A percentile compares a stretch with the other conserved stretches of the same genome.
Evolutionary conservation across 106 monocot species (phyloP).

Genomic region (Triglochin maritima): DNA sequence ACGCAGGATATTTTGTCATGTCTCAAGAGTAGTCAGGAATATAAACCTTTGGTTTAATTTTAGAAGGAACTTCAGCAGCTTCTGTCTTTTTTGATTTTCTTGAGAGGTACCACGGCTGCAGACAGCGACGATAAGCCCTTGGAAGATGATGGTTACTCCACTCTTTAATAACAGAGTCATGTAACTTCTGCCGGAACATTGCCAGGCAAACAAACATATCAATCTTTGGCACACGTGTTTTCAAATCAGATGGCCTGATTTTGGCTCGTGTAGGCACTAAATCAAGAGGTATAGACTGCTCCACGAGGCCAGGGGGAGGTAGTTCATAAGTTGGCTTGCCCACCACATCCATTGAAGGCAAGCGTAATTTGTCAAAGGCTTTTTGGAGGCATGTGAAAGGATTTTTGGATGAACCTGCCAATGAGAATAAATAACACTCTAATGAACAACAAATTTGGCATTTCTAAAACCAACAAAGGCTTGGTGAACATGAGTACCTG

Average conservation of each 20-base stretch:
- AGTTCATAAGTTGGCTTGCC: conserved; percentile 39
- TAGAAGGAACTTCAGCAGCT: not conserved
- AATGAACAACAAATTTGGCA: not conserved
- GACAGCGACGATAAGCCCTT: conserved; percentile 23
- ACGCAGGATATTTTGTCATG: not conserved
- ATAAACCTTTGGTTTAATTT: not conserved
- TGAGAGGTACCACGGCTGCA: conserved; percentile 20
- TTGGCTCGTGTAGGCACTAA: conserved; percentile 25
- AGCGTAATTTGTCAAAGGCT: conserved; percentile 42
- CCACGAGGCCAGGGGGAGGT: conserved; percentile 44
- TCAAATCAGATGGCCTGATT: conserved; percentile 29
- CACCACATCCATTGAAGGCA: conserved; percentile 4
- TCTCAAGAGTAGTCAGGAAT: too few relatives aligned
- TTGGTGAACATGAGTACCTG: too few relatives aligned
- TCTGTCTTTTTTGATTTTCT: not conserved
- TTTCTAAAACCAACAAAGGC: not conserved
- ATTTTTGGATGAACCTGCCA: not conserved
- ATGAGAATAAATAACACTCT: too few relatives aligned
- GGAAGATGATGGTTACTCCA: conserved; percentile 23
- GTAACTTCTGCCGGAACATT: conserved; percentile 61
- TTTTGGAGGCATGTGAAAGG: conserved; percentile 9
- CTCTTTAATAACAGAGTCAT: conserved; percentile 55
- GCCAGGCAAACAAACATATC: conserved; percentile 47
- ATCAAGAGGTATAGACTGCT: conserved; percentile 9
- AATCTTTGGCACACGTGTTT: conserved; percentile 18